These are phyloP conservation scores for Blastobotrys indianensis DNA, from an alignment of 1,139 yeast species.

Conservation along the genomic window DNA sequence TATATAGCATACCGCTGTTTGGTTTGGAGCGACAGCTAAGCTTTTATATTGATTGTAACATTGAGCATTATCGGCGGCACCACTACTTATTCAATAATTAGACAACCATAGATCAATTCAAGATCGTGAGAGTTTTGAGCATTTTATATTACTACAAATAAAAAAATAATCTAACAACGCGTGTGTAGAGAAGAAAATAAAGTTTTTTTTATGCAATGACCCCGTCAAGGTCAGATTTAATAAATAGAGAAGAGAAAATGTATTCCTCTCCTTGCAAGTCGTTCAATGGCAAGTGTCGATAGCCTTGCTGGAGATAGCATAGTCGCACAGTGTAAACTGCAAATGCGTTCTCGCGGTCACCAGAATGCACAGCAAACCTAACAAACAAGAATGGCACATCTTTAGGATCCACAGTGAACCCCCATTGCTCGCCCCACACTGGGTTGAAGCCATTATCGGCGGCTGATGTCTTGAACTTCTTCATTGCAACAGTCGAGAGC, in stretches of 20 bases:
- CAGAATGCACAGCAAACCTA: constrained; percentile 44
- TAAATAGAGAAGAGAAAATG: constrained; percentile 70
- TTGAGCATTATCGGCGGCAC: too few relatives aligned
- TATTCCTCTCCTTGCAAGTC: constrained; percentile 78
- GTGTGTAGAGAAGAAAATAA: too few relatives aligned
- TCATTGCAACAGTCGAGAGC: neutral
- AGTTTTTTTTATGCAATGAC: constrained; percentile 34
- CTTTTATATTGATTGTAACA: too few relatives aligned
- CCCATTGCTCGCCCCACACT: constrained; percentile 57
- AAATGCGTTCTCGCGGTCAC: constrained; percentile 37
- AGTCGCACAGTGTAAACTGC: constrained; percentile 55
- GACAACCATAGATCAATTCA: too few relatives aligned
- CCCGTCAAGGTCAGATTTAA: constrained; percentile 31
- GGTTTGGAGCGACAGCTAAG: too few relatives aligned
- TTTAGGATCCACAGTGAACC: constrained; percentile 40
- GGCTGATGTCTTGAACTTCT: constrained; percentile 6
- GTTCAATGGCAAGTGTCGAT: constrained; percentile 68
- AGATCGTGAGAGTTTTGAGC: too few relatives aligned
- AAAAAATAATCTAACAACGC: too few relatives aligned
- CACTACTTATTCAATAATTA: too few relatives aligned
- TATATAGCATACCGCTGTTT: too few relatives aligned
- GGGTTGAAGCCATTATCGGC: constrained; percentile 83
- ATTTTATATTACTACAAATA: too few relatives aligned
- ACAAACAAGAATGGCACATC: constrained; percentile 46
- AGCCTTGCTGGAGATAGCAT: constrained; percentile 61